Evolutionary conservation across 2,329 filamentous ascomycete genomes (phyloP), one percentile per base, ranked within the genome.

Genomic region (Myriangium duriaei): DNA sequence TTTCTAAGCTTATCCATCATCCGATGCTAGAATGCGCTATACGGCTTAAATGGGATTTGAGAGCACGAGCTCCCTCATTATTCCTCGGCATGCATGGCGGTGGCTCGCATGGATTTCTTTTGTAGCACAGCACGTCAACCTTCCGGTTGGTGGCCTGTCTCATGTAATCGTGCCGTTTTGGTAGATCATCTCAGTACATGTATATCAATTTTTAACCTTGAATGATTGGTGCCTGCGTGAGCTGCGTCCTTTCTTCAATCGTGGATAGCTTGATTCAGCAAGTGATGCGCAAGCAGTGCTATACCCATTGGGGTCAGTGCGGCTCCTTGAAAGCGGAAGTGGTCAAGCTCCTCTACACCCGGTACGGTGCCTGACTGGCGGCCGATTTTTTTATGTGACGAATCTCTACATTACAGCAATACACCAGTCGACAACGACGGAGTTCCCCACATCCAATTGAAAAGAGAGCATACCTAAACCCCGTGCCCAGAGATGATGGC

Each of bases 101-200:
- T n/a, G 16, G 30, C 16, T 18, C 32, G 36, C 36, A 39, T 26
- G 16, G 28, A 32, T 33, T 19, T 39, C 36, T 26, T 39, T 32
- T 39, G 36, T 39, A 32, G 14, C 32, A 14, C 11, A 32, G 14
- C 32, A 14, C 11, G 36, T 21, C 36, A 14, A 32, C 19, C 29
- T 17, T 9, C 30, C 14, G 34, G 31, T 17, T 14, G 36, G 12
- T n/a, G n/a, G n/a, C 21, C 21, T 7, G 21, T 26, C 21, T 26
- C 21, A n/a, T n/a, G 11, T 17, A 30, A 28, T 37, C 14, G 34
- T 37, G 34, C 34, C 24, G 18, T 37, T 28, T 28, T 19, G 28
- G 18, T 38, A 38, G 36, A 38, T 29, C 3, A n/a, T 38, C 24
- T 32, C 28, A 31, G 32, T 37, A 24, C 24, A 38, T 39, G 36